Conservation (phyloP, 1,284 basidiomycete species). For the Neonothopanus nambi region DNA sequence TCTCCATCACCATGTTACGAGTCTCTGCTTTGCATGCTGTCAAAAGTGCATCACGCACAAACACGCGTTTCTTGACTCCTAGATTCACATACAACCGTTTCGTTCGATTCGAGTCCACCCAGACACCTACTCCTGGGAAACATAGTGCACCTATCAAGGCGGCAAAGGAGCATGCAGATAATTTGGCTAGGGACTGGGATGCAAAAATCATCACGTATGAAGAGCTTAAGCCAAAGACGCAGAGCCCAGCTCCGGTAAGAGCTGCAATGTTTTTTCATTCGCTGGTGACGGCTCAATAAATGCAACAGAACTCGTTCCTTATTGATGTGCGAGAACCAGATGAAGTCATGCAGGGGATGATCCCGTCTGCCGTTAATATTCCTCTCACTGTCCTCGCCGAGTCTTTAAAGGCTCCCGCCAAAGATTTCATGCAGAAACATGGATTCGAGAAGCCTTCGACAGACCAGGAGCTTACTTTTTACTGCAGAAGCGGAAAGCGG, state of each 20-base stretch:
- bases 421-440: slow-evolving; percentile 67
- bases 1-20: slow-evolving; percentile 5
- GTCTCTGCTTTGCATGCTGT: background rate
- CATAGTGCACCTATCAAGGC: slow-evolving; percentile 33
- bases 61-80: background rate
- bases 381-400: slow-evolving; percentile 81
- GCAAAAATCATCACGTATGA: slow-evolving; percentile 75
- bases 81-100: background rate
- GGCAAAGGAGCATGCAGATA: slow-evolving; percentile 43
- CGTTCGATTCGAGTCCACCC: slow-evolving; percentile 40
- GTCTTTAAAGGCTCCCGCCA: slow-evolving; percentile 64
- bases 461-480: slow-evolving; percentile 86
- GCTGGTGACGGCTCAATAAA: background rate
- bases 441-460: slow-evolving; percentile 84
- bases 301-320: slow-evolving; percentile 70
- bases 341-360: slow-evolving; percentile 92
- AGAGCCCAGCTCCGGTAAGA: slow-evolving; percentile 75
- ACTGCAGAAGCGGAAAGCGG: slow-evolving; percentile 91
- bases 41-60: background rate
- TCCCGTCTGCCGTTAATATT: slow-evolving; percentile 93
- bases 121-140: slow-evolving; percentile 22
- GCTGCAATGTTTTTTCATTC: slow-evolving; percentile 29
- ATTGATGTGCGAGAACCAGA: slow-evolving; percentile 94
- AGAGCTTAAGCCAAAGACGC: slow-evolving; percentile 81
- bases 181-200: slow-evolving; percentile 68